phyloP scores from a whole-genome alignment of 176 grass and related monocot genomes.

The Cenchrus purpureus region DNA sequence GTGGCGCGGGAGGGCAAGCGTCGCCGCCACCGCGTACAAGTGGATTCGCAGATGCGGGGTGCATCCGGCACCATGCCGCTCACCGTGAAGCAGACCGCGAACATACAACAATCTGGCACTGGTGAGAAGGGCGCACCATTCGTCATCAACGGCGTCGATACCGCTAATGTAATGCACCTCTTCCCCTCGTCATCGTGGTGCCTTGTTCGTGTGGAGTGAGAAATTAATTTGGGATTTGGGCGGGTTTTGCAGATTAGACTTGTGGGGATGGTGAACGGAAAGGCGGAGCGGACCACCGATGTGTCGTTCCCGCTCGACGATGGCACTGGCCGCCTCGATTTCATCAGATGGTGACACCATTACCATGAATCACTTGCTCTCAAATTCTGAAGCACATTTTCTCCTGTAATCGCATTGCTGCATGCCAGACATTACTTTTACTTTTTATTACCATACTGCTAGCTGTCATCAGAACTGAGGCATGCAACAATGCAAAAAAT shows the following conservation, averaged over 20 bases:
- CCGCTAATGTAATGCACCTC: conserved; percentile 49
- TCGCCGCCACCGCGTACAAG: too few species aligned
- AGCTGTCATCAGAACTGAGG: not conserved
- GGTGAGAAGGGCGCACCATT: conserved; percentile 61
- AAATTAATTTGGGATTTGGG: not conserved
- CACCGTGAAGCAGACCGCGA: conserved; percentile 78
- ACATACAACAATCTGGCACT: conserved; percentile 57
- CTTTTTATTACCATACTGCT: not conserved
- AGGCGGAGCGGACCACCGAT: conserved; percentile 69
- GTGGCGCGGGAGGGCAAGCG: too few species aligned
- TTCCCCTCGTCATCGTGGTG: not conserved
- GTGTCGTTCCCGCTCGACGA: conserved; percentile 84
- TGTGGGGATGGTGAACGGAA: conserved; percentile 71
- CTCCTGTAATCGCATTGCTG: not conserved
- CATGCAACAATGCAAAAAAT: not conserved
- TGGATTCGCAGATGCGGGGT: conserved; percentile 50
- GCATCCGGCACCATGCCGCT: conserved; percentile 59
- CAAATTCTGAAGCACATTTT: too few species aligned
- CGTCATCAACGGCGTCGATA: conserved; percentile 64
- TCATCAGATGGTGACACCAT: conserved; percentile 72
- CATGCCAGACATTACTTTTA: not conserved
- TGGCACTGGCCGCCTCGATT: conserved; percentile 80
- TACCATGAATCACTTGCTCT: not conserved
- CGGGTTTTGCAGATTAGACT: conserved; percentile 57
- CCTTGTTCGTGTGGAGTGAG: too few species aligned